Evolutionary conservation across 176 grass and related monocot genomes (phyloP).

Genomic region (Zea mays): DNA sequence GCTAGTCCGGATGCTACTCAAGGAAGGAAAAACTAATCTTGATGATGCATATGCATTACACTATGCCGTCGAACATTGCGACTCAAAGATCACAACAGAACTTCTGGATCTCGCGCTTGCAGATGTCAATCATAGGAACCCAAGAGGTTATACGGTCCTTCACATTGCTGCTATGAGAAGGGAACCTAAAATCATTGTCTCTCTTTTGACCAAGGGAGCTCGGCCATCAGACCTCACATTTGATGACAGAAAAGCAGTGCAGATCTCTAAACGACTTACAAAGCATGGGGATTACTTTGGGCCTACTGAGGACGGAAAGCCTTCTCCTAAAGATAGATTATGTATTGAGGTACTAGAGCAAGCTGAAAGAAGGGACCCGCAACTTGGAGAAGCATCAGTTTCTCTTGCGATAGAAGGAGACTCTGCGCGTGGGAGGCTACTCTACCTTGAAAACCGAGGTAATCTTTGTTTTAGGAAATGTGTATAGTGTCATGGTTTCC

Average conservation of each 20-base stretch:
- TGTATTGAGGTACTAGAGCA: conserved; percentile 86
- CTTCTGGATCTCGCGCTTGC: conserved; percentile 79
- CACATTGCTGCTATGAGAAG: conserved; percentile 72
- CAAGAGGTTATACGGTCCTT: conserved; percentile 86
- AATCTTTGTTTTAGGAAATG: neutral
- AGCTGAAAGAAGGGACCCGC: conserved; percentile 67
- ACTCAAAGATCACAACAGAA: conserved; percentile 83
- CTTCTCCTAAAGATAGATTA: conserved; percentile 57
- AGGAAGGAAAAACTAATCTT: conserved; percentile 78
- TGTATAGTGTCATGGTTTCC: neutral
- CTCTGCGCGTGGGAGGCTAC: conserved; percentile 48
- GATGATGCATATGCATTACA: conserved; percentile 91
- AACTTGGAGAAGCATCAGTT: conserved; percentile 72
- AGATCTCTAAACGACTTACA: conserved; percentile 74
- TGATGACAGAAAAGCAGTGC: conserved; percentile 82
- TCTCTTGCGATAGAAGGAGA: conserved; percentile 70
- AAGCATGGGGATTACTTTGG: conserved; percentile 51
- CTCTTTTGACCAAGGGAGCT: conserved; percentile 92
- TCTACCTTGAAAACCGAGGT: conserved; percentile 97
- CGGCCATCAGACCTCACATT: conserved; percentile 60
- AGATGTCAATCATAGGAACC: conserved; percentile 82
- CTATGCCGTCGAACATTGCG: conserved; percentile 88
- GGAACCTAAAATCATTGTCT: conserved; percentile 89
- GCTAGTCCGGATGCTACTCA: conserved; percentile 79
- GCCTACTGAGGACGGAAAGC: conserved; percentile 53